Conservation (phyloP, 73 alveolate genomes). For the Paramecium octaurelia region DNA sequence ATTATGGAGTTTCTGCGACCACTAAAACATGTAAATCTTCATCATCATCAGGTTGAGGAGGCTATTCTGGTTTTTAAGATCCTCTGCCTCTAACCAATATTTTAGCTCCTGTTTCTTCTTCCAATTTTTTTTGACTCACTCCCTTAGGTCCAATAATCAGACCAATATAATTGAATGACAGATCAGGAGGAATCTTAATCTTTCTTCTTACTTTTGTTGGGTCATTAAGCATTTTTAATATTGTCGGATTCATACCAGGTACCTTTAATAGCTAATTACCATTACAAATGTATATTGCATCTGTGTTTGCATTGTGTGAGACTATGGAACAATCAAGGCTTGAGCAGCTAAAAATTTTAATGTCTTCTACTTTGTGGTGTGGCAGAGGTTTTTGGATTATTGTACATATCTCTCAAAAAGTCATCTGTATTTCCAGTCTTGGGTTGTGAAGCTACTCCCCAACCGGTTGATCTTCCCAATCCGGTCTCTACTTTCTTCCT, state of each 20-base stretch:
- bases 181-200: slow-evolving; percentile 87
- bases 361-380: slow-evolving; percentile 31
- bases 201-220: slow-evolving; percentile 79
- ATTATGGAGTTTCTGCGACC: slow-evolving; percentile 90
- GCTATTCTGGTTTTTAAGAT: slow-evolving; percentile 92
- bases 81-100: slow-evolving; percentile 95
- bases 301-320: not conserved
- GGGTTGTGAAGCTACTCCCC: slow-evolving; percentile 23
- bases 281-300: slow-evolving; percentile 43
- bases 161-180: slow-evolving; percentile 95
- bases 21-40: slow-evolving; percentile 96
- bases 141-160: slow-evolving; percentile 96
- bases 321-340: not conserved
- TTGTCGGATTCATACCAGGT: slow-evolving; percentile 66
- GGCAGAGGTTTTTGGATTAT: slow-evolving; percentile 48
- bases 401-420: slow-evolving; percentile 23
- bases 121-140: slow-evolving; percentile 87
- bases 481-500: slow-evolving; percentile 35
- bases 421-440: slow-evolving; percentile 30
- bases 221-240: slow-evolving; percentile 64
- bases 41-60: slow-evolving; percentile 95
- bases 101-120: slow-evolving; percentile 91
- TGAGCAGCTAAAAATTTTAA: not conserved
- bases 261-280: not conserved
- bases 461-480: not conserved